Conservation (phyloP, 306 rosid species). For the Mimosa pudica region DNA sequence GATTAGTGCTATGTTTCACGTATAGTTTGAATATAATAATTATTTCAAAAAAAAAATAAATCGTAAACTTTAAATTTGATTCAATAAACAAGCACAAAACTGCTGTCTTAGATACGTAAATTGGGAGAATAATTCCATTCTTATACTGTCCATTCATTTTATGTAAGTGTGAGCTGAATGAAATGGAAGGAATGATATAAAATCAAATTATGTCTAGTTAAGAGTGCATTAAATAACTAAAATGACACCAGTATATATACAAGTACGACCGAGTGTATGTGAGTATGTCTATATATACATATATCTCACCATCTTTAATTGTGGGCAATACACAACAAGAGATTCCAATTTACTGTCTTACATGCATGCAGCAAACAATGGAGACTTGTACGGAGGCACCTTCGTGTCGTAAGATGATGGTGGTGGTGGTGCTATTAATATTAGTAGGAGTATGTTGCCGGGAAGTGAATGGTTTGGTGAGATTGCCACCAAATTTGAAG, state of each 20-base stretch:
- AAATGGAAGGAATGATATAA: too few species aligned
- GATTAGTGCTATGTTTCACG: background rate
- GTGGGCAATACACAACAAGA: background rate
- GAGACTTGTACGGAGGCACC: background rate
- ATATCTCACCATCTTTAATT: background rate
- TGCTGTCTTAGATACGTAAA: background rate
- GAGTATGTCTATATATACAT: background rate
- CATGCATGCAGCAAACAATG: background rate
- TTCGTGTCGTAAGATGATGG: background rate
- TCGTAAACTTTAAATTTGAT: background rate
- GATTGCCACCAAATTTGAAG: conserved; percentile 48
- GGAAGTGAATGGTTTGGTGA: conserved; percentile 10
- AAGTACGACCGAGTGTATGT: too few species aligned
- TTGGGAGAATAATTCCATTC: background rate
- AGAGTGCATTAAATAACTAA: background rate
- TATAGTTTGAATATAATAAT: background rate
- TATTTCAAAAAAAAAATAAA: too few species aligned
- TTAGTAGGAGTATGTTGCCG: background rate
- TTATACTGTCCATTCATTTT: background rate
- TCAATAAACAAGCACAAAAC: background rate
- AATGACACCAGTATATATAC: background rate
- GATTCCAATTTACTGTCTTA: background rate
- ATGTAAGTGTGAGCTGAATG: background rate
- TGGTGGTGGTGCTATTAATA: background rate
- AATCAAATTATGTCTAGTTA: background rate